Evolutionary conservation across 2,329 filamentous ascomycete species (phyloP).

Genomic region (Diplodia mutila): DNA sequence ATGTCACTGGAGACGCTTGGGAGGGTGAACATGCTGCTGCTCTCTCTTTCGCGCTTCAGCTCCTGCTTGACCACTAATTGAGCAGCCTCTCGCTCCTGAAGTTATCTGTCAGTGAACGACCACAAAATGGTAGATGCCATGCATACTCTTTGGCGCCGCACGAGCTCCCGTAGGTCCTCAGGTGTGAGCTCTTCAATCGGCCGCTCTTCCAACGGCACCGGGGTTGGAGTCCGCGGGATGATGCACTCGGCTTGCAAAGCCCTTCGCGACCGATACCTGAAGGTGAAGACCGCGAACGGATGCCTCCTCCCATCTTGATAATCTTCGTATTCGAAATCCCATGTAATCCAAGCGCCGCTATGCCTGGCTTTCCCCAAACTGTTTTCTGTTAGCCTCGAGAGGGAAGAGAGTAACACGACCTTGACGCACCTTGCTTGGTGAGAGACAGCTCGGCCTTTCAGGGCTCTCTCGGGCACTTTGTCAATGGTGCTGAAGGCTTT

Average conservation of each 20-base stretch:
- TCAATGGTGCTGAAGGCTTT: conserved; percentile 20
- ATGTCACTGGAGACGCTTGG: conserved; percentile 6
- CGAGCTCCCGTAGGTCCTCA: conserved; percentile 34
- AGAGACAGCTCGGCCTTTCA: conserved; percentile 33
- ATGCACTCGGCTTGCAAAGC: conserved; percentile 40
- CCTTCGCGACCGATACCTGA: conserved; percentile 37
- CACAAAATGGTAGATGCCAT: not conserved
- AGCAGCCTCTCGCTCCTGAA: not conserved
- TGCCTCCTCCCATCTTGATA: conserved; percentile 1
- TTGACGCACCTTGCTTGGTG: conserved; percentile 30
- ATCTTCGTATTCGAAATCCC: conserved; percentile 15
- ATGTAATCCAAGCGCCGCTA: conserved; percentile 13
- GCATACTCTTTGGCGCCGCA: conserved; percentile 31
- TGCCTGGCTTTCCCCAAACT: conserved; percentile 10
- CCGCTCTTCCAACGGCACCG: conserved; percentile 32
- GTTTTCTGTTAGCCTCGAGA: not conserved
- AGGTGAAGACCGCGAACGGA: conserved; percentile 34
- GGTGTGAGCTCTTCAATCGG: conserved; percentile 31
- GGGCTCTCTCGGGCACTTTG: conserved; percentile 31
- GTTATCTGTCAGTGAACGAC: not conserved
- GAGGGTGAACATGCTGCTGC: not conserved
- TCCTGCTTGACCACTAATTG: not conserved
- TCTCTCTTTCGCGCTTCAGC: conserved; percentile 3
- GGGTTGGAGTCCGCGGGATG: conserved; percentile 37
- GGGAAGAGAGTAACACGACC: not conserved